A percentile compares a stretch with the other conserved stretches of the same genome.
Conservation (phyloP, 345 rosid species). For the Euphorbia peplus region DNA sequence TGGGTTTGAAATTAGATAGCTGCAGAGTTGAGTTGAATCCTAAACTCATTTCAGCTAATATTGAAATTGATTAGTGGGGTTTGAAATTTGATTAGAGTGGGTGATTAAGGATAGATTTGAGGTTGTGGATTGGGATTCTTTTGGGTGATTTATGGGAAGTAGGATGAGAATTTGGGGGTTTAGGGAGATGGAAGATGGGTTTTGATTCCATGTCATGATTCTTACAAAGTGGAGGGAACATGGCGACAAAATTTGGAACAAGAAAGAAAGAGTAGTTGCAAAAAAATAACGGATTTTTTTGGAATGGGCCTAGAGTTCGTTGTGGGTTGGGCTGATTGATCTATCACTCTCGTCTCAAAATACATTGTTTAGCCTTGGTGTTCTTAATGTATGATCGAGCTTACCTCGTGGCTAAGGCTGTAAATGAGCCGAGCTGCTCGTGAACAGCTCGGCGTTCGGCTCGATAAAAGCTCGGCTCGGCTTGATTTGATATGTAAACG, state of each 20-base stretch:
- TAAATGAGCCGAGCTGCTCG: no score
- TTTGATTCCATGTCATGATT: constrained; percentile 13
- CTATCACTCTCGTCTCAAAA: background rate
- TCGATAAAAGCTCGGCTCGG: no score
- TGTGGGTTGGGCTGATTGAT: background rate
- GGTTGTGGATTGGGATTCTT: background rate
- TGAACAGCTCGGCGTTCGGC: no score
- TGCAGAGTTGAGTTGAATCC: constrained; percentile 6
- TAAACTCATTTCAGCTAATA: constrained; percentile 5
- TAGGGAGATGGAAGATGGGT: background rate
- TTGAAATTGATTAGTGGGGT: background rate
- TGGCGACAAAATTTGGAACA: background rate
- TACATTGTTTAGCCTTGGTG: no score
- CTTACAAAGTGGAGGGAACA: background rate
- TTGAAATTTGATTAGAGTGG: background rate
- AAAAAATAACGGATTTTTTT: background rate
- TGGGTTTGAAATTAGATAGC: constrained; percentile 17
- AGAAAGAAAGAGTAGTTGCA: background rate
- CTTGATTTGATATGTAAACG: no score
- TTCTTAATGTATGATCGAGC: no score
- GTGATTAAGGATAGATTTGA: background rate
- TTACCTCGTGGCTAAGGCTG: no score
- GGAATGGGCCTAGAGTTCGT: background rate
- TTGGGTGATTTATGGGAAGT: background rate
- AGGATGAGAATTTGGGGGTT: background rate